These are phyloP conservation scores for Alternaria hordeiaustralica DNA, from an alignment of 2,329 filamentous ascomycete species.

Conservation along the genomic window DNA sequence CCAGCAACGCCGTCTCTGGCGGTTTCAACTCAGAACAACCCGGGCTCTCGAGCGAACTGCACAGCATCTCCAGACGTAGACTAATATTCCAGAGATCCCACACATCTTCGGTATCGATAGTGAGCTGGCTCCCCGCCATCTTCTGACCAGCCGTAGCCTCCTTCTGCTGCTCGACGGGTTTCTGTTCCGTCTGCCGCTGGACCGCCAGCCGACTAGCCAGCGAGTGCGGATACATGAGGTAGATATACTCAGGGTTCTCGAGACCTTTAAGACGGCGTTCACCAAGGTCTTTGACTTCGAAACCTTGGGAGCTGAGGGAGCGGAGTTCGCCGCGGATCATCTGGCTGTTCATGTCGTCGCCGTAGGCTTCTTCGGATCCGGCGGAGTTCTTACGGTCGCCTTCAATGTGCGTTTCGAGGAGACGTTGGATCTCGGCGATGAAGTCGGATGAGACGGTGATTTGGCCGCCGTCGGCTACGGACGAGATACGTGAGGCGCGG, in stretches of 20 bases:
- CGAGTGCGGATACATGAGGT: conserved; percentile 91
- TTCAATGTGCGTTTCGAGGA: conserved; percentile 87
- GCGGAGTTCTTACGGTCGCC: conserved; percentile 73
- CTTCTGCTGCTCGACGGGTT: conserved; percentile 30
- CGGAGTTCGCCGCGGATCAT: conserved; percentile 87
- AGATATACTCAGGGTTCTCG: conserved; percentile 95
- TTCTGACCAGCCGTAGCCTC: conserved; percentile 66
- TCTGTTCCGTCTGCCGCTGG: conserved; percentile 63
- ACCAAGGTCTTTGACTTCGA: conserved; percentile 95
- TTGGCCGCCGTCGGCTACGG: conserved; percentile 93
- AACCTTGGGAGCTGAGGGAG: conserved; percentile 86
- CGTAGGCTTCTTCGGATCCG: conserved; percentile 75
- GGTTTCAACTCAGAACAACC: conserved; percentile 70
- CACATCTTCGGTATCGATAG: conserved; percentile 83
- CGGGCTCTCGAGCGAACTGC: conserved; percentile 80
- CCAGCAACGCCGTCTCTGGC: conserved; percentile 83
- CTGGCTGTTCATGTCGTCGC: conserved; percentile 75
- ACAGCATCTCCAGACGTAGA: conserved; percentile 89
- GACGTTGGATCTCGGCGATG: conserved; percentile 92
- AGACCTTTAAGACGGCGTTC: conserved; percentile 95
- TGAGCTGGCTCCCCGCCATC: conserved; percentile 67
- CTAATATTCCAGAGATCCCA: conserved; percentile 92
- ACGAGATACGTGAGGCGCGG: conserved; percentile 90
- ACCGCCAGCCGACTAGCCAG: conserved; percentile 80
- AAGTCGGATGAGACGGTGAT: conserved; percentile 98